Evolutionary conservation across 257 asterid species (phyloP), one percentile per base, ranked within the genome.

Genomic region (Sherardia arvensis): DNA sequence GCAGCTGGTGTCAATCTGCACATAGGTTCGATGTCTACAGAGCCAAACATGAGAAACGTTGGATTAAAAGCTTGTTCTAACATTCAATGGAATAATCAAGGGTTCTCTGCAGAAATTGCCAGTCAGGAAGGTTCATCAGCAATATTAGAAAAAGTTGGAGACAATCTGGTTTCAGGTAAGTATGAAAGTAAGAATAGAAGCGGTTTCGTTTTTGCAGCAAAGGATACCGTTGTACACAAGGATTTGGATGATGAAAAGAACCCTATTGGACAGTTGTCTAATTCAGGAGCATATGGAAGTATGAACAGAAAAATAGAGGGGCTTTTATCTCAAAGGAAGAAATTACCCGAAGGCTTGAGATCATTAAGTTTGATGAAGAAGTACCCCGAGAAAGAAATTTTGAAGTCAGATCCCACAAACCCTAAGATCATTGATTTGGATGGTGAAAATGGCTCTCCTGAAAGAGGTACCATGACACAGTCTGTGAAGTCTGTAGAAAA

Each of bases 171-270:
- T 62, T 65, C 76, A 23, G 87, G 85, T 20, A 84, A 77, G 59
- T 88, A 53, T 66, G 96, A 87, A 51, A 88, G 73, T 36, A 79
- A 71, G 68, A 94, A 84, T 12, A 80, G 83, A 18, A 45, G 9
- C 11, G 7, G 11, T 9, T 33, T 33, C 40, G 12, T 33, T 33
- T 33, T 11, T 8, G 40, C 10, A 3, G 40, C 40, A 33, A 33
- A 33, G 6, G 40, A 33, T 33, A 8, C 9, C 11, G 40, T 33
- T n/a, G n/a, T n/a, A n/a, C n/a, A n/a, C n/a, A 30, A 30, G 34
- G 34, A 30, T 30, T 30, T 30, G 34, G 34, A 30, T 30, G 34
- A 3, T 30, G 34, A 30, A 30, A 6, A 30, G 34, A 30, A 6
- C 34, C 34, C 34, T 30, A 30, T 6, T 30, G 34, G n/a, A n/a